Evolutionary conservation across 108 stramenopile species (phyloP).

Genomic region (Cyclotella atomus): DNA sequence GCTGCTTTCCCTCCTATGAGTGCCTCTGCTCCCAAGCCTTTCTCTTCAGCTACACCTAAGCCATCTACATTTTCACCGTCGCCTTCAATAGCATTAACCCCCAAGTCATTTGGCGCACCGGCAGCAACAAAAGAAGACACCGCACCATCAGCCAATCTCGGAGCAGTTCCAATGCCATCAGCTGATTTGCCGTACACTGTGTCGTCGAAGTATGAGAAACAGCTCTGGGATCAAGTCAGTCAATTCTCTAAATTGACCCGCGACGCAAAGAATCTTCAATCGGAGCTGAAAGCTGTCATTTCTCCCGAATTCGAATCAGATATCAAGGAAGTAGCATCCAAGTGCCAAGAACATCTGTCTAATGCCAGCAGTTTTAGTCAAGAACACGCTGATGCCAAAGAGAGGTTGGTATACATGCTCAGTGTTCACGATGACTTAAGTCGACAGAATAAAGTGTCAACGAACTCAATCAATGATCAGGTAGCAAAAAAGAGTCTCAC

Average conservation of each 20-base stretch:
- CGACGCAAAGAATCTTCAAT: slow-evolving; percentile 10
- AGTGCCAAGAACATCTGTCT: slow-evolving; percentile 40
- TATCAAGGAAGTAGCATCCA: slow-evolving; percentile 24
- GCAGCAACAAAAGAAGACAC: too few relatives aligned
- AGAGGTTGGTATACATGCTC: slow-evolving; percentile 44
- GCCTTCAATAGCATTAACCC: neutral
- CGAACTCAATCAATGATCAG: slow-evolving; percentile 41
- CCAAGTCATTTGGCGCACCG: too few relatives aligned
- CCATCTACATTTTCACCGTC: too few relatives aligned
- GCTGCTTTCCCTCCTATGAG: slow-evolving; percentile 35
- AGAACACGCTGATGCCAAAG: slow-evolving; percentile 13
- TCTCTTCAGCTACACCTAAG: neutral
- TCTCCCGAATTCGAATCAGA: slow-evolving; percentile 22
- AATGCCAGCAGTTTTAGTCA: slow-evolving; percentile 20
- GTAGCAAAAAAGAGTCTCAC: slow-evolving; percentile 8
- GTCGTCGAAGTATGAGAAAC: slow-evolving; percentile 39
- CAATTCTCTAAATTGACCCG: slow-evolving; percentile 16
- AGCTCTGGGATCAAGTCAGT: slow-evolving; percentile 39
- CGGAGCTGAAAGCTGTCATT: slow-evolving; percentile 5
- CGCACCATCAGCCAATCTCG: too few relatives aligned
- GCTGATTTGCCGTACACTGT: slow-evolving; percentile 5
- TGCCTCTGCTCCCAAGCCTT: neutral
- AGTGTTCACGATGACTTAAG: slow-evolving; percentile 48
- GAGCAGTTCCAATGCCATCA: slow-evolving; percentile 1
- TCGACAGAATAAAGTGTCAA: slow-evolving; percentile 51